Conservation (phyloP, 768 basidiomycete species). For the Panaeolus cyanescens region DNA sequence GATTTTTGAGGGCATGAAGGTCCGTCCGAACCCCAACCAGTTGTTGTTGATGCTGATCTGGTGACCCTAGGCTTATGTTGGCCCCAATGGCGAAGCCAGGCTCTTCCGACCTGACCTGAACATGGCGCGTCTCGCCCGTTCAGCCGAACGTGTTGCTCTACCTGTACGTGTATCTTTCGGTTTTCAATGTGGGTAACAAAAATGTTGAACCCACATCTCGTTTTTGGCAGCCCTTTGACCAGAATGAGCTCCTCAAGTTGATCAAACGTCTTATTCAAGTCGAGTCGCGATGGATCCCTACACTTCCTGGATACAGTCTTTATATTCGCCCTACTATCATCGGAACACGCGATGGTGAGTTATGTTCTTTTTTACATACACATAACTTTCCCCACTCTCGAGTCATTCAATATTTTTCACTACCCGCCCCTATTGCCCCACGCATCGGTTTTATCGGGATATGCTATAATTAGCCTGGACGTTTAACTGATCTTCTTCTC, state of each 20-base stretch:
- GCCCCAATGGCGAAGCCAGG: slow-evolving; percentile 69
- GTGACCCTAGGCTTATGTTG: slow-evolving; percentile 58
- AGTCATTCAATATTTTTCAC: slow-evolving; percentile 33
- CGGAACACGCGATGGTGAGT: slow-evolving; percentile 46
- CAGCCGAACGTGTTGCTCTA: slow-evolving; percentile 70
- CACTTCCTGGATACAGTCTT: slow-evolving; percentile 69
- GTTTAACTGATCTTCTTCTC: background rate
- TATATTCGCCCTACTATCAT: slow-evolving; percentile 87
- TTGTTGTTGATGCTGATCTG: background rate
- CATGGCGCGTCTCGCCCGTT: slow-evolving; percentile 77
- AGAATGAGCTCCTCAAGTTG: slow-evolving; percentile 64
- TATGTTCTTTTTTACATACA: slow-evolving; percentile 40
- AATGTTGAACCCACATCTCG: background rate
- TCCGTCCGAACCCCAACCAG: slow-evolving; percentile 13
- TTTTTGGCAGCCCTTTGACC: slow-evolving; percentile 62
- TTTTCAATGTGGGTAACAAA: background rate
- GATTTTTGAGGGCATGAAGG: slow-evolving; percentile 89
- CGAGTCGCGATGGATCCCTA: slow-evolving; percentile 88
- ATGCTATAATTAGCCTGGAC: background rate
- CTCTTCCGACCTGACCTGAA: slow-evolving; percentile 86
- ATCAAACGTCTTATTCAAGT: slow-evolving; percentile 73
- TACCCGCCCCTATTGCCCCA: background rate
- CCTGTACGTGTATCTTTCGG: slow-evolving; percentile 46
- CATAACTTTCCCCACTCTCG: slow-evolving; percentile 43
- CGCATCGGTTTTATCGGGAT: background rate